These are phyloP conservation scores for Beauveria pseudobassiana DNA, from an alignment of 2,329 filamentous ascomycete species.

Conservation along the genomic window DNA sequence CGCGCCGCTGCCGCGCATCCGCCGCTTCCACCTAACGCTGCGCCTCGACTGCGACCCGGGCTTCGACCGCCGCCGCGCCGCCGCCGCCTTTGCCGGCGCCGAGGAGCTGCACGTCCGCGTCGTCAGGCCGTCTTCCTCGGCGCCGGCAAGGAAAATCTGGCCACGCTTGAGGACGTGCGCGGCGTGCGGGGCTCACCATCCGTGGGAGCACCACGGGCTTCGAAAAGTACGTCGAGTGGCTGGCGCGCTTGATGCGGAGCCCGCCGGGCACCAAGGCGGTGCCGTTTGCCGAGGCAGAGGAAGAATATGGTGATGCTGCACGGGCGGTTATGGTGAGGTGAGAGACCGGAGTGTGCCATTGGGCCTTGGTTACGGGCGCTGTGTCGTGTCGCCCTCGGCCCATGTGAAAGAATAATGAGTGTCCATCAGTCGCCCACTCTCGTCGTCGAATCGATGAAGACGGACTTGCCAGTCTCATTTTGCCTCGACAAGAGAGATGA, in stretches of 20 bases:
- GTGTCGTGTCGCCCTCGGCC: too few relatives aligned
- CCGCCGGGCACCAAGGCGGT: slow-evolving; percentile 16
- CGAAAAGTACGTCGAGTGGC: slow-evolving; percentile 35
- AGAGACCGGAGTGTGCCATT: background rate
- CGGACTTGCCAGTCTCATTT: too few relatives aligned
- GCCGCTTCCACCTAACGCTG: slow-evolving; percentile 31
- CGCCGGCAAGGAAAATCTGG: slow-evolving; percentile 30
- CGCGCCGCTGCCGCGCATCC: slow-evolving; percentile 25
- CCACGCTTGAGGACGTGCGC: slow-evolving; percentile 34
- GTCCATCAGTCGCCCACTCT: too few relatives aligned
- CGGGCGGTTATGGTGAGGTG: background rate
- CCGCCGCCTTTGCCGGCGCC: slow-evolving; percentile 27
- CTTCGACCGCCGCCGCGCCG: slow-evolving; percentile 23
- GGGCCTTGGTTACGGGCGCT: too few relatives aligned
- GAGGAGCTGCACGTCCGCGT: slow-evolving; percentile 34
- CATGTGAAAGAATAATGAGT: too few relatives aligned
- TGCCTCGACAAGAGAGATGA: too few relatives aligned
- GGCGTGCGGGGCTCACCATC: slow-evolving; percentile 30
- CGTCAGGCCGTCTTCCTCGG: slow-evolving; percentile 31
- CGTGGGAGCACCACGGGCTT: slow-evolving; percentile 33
- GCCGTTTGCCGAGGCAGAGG: slow-evolving; percentile 15
- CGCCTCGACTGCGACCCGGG: slow-evolving; percentile 33
- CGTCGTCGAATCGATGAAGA: too few relatives aligned
- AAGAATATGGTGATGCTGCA: background rate
- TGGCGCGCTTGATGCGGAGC: slow-evolving; percentile 30